phyloP scores from a whole-genome alignment of 805 yeast species.

The Barnettozyma sucrosica region DNA sequence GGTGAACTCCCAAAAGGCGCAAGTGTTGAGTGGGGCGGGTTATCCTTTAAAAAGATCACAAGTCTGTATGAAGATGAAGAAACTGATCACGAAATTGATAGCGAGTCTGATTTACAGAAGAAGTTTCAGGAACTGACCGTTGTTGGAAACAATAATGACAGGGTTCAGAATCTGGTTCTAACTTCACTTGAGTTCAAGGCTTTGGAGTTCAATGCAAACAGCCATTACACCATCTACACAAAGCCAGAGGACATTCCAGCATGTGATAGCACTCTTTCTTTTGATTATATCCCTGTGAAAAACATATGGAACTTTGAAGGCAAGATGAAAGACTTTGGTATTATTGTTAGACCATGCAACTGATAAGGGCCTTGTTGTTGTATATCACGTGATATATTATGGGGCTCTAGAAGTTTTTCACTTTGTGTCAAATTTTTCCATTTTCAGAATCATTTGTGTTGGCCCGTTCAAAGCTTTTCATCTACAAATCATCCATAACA shows the following conservation, averaged over 20 bases:
- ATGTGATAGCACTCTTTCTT: conserved; percentile 4
- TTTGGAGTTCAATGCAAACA: conserved; percentile 5
- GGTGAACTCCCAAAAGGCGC: conserved; percentile 58
- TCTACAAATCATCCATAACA: not conserved
- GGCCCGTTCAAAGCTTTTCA: not conserved
- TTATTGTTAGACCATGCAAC: conserved; percentile 12
- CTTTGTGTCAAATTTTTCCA: conserved; percentile 1
- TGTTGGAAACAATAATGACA: conserved; percentile 14
- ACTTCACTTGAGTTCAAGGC: conserved; percentile 13
- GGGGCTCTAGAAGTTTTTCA: not conserved
- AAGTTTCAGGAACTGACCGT: conserved; percentile 1
- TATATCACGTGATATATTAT: conserved; percentile 1
- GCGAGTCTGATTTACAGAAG: not conserved
- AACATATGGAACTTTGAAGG: conserved; percentile 26
- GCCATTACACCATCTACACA: conserved; percentile 23
- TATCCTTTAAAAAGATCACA: conserved; percentile 36
- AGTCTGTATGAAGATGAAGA: conserved; percentile 37
- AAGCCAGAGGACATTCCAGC: conserved; percentile 11
- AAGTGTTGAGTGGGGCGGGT: conserved; percentile 70
- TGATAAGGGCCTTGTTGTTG: conserved; percentile 9
- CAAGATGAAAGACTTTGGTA: conserved; percentile 18
- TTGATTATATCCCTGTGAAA: conserved; percentile 27
- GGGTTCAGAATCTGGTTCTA: conserved; percentile 19
- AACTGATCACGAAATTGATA: conserved; percentile 29
- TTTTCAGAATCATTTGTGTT: not conserved